These are phyloP conservation scores for Eutrema heterophyllum DNA, from an alignment of 345 rosid species.

Conservation along the genomic window DNA sequence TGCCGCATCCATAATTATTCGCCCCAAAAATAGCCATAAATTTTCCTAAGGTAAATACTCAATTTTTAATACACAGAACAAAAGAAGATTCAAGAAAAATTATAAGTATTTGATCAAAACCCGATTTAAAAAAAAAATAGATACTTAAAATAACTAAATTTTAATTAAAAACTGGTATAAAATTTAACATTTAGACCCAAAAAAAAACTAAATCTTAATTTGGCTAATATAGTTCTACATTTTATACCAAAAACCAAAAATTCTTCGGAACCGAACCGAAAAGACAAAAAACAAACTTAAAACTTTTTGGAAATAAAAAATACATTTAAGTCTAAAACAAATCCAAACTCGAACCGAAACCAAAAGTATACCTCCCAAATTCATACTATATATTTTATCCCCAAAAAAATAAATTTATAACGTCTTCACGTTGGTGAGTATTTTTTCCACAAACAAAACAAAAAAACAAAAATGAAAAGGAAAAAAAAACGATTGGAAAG, in stretches of 20 bases:
- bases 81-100: neutral
- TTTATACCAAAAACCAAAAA: neutral
- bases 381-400: neutral
- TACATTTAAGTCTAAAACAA: too few relatives aligned
- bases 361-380: neutral
- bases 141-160: neutral
- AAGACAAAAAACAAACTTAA: neutral
- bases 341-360: neutral
- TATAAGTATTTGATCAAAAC: neutral
- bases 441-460: neutral
- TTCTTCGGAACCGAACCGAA: neutral
- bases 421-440: neutral
- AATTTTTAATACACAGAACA: neutral
- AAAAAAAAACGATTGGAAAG: neutral
- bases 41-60: neutral
- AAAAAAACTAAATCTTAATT: neutral
- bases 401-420: neutral
- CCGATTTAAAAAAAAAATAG: neutral
- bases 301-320: neutral
- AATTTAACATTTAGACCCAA: neutral
- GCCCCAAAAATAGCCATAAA: neutral
- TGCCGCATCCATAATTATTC: neutral
- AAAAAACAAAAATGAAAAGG: neutral
- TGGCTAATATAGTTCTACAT: too few relatives aligned
- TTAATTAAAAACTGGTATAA: neutral